A percentile compares a stretch with the other conserved stretches of the same genome.
These are phyloP conservation scores for Eucalyptus erythrocorys DNA, from an alignment of 345 rosid species.

Conservation along the genomic window DNA sequence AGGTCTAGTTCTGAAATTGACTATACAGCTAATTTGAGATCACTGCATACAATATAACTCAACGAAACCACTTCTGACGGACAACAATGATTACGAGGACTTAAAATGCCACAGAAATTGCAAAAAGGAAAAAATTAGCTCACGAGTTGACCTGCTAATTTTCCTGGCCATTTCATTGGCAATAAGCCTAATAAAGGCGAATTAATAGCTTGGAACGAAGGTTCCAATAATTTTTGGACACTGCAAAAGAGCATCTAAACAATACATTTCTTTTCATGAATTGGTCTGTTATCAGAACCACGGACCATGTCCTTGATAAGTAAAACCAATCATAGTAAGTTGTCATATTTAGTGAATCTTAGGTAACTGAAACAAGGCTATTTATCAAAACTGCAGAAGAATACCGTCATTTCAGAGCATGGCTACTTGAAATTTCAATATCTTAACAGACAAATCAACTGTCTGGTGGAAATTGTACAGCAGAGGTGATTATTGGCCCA, in stretches of 20 bases:
- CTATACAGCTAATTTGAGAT: too few relatives aligned
- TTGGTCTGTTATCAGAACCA: not conserved
- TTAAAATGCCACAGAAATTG: not conserved
- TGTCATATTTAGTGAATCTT: not conserved
- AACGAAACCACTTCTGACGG: not conserved
- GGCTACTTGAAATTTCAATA: not conserved
- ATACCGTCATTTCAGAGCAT: not conserved
- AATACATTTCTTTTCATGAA: not conserved
- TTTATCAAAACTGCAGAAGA: not conserved
- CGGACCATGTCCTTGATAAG: not conserved
- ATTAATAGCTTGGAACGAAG: not conserved
- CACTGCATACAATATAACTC: not conserved
- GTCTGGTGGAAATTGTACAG: slow-evolving; percentile 10
- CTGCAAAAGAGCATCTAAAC: not conserved
- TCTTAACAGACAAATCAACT: not conserved
- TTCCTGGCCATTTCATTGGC: not conserved
- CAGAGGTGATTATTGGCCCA: slow-evolving; percentile 64
- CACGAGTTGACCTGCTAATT: not conserved
- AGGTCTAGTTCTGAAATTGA: too few relatives aligned
- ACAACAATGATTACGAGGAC: not conserved
- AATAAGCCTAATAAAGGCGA: not conserved
- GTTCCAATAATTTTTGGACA: not conserved
- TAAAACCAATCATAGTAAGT: not conserved
- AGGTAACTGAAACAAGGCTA: not conserved
- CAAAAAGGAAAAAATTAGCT: not conserved